Evolutionary conservation across 257 asterid species (phyloP), one percentile per base, ranked within the genome.

Genomic region (Jasminum sambac): DNA sequence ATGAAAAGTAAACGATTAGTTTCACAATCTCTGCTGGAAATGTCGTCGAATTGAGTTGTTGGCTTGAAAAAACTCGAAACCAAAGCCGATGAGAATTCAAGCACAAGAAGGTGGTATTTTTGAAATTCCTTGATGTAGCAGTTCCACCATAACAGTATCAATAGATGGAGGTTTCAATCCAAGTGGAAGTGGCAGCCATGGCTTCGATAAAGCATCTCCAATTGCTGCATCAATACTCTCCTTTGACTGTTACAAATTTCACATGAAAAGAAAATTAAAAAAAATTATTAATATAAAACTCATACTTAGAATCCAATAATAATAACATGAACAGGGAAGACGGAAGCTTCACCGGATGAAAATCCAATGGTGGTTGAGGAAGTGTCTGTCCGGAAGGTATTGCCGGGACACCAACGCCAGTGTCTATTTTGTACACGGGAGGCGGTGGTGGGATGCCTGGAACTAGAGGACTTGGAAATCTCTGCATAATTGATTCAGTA

Each of bases 201-300:
- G 98, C 82, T 90, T 89, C 8, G 91, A 72, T 77, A 93, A 71
- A 63, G 79, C 98, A 59, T 93, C 98, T 82, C 95, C 97, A 19
- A 90, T 89, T 0, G 96, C 96, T 34, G 98, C 97, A 69, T 93
- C 97, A 34, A 93, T 84, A 70, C 96, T 89, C 90, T 93, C 98
- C 85, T 90, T 93, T 12, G 98, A 86, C 98, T 92, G 81, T n/a
- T 25, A 40, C 62, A 13, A 66, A 46, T 19, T 42, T 38, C 57
- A 68, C 4, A 76, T 0, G 16, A 25, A 0, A 34, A 48, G 21
- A 44, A 58, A 17, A 7, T 50, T 52, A 52, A 11, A 9, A 55
- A 52, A n/a, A 52, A 21, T 7, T 17, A n/a, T 40, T 0, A 40
- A 6, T 7, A 40, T 11, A 40, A 2, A 7, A 11, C 2, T 40